Evolutionary conservation across 768 basidiomycete species (phyloP), one percentile per base, ranked within the genome.

Genomic region (Basidioascus undulatus): DNA sequence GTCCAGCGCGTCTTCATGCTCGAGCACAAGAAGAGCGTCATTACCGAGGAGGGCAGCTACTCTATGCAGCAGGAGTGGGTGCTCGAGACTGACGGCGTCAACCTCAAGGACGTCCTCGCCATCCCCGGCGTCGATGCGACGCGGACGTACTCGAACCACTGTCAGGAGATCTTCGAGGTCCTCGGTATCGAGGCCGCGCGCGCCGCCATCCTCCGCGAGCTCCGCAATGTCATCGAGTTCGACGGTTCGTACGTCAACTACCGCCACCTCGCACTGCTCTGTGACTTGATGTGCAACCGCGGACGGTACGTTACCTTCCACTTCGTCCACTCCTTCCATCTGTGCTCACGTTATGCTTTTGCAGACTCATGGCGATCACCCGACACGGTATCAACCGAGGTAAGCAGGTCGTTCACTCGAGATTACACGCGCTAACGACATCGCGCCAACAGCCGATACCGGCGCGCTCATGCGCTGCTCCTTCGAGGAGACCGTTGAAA

Each of bases 171-270:
- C 37, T 86, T 86, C 67, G 67, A 81, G 49, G 82, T 87, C 19
- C 67, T 96, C 40, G 92, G 92, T 49, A 92, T 98, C 53, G 92
- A 98, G 58, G 92, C 86, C 16, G 86, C 87, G 13, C 75, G 89
- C 6, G 83, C 75, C 13, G 83, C 87, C 7, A 76, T 98, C 51
- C 73, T 92, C 68, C 81, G 69, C 62, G 92, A 98, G 57, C 60
- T 98, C 35, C 76, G 89, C 47, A 70, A 74, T 42, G 92, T 96
- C 56, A 92, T 98, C 60, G 87, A 94, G 60, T 94, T 96, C 63
- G 89, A 94, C 54, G 89, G 89, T 66, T 94, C 89, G 15, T 92
- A 94, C 53, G 92, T 98, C 66, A 96, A 98, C 61, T 96, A 87
- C 60, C 74, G 92, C 41, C 92, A 98, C 60, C 68, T 96, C 37